Evolutionary conservation across 2,329 filamentous ascomycete genomes (phyloP).

Genomic region (Pseudonectria foliicola): DNA sequence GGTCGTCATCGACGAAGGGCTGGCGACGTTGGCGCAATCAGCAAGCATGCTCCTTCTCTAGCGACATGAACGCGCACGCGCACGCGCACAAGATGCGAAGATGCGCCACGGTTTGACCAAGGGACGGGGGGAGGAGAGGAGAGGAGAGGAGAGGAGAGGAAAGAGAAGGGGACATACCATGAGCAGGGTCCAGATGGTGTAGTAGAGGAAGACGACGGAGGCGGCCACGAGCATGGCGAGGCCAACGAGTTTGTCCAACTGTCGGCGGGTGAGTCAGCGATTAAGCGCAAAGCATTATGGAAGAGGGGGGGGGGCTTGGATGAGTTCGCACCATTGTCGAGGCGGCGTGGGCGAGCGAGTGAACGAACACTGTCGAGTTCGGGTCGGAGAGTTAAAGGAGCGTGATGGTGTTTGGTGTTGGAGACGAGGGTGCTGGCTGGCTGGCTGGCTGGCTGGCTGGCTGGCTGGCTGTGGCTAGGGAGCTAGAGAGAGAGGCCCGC

Average conservation of each 20-base stretch:
- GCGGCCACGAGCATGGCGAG: slow-evolving; percentile 62
- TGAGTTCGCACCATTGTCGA: slow-evolving; percentile 23
- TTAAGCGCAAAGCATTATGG: slow-evolving; percentile 1
- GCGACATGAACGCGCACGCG: no score
- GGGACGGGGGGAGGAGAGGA: no score
- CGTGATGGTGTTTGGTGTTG: slow-evolving; percentile 12
- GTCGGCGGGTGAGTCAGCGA: slow-evolving; percentile 13
- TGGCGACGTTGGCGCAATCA: slow-evolving; percentile 30
- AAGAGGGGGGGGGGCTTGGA: slow-evolving; percentile 5
- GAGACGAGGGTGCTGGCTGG: slow-evolving; percentile 8
- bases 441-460: no score
- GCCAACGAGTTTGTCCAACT: slow-evolving; percentile 83
- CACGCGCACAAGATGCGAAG: no score
- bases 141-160: slow-evolving; percentile 4
- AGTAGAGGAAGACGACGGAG: slow-evolving; percentile 68
- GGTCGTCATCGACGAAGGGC: slow-evolving; percentile 95
- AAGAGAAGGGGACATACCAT: slow-evolving; percentile 58
- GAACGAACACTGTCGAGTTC: slow-evolving; percentile 13
- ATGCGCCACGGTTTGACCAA: no score
- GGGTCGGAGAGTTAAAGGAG: background rate
- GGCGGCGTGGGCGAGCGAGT: slow-evolving; percentile 7
- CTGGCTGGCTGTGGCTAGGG: slow-evolving; percentile 8
- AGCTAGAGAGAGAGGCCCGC: slow-evolving; percentile 8
- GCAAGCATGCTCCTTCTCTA: no score
- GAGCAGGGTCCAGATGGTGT: slow-evolving; percentile 93